Conservation (phyloP, 768 basidiomycete species). For the Rhodotorula paludigena region DNA sequence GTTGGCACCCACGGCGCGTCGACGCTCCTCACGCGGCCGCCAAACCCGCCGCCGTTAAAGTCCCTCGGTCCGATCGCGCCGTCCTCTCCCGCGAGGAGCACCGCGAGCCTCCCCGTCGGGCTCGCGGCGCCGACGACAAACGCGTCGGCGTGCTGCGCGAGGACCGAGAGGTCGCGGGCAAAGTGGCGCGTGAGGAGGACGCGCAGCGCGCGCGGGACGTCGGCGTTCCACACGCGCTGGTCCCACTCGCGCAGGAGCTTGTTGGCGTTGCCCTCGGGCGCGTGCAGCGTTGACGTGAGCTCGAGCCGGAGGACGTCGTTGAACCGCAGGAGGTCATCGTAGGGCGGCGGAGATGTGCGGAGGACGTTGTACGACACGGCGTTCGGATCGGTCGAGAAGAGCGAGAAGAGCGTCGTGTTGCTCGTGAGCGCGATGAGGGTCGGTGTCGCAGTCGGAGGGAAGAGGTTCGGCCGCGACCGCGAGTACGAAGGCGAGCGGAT, state of each 20-base stretch:
- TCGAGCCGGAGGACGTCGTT: conserved; percentile 17
- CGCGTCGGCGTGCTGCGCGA: conserved; percentile 27
- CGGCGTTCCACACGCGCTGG: conserved; percentile 13
- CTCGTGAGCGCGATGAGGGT: conserved; percentile 29
- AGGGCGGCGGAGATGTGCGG: conserved; percentile 2
- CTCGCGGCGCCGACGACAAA: conserved; percentile 30
- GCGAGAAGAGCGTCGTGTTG: conserved; percentile 3
- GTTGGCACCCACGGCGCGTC: conserved; percentile 24
- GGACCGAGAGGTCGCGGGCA: conserved; percentile 22
- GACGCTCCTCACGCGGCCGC: conserved; percentile 27
- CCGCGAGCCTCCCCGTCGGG: conserved; percentile 28
- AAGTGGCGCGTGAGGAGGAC: conserved; percentile 28
- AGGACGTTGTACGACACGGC: background rate
- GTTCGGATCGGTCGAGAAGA: background rate
- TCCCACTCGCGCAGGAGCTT: conserved; percentile 17
- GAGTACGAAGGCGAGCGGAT: conserved; percentile 27
- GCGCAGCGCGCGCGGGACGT: conserved; percentile 16
- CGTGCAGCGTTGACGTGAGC: background rate
- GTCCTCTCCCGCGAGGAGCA: conserved; percentile 25
- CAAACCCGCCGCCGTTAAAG: conserved; percentile 27
- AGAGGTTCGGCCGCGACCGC: conserved; percentile 23
- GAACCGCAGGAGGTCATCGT: conserved; percentile 1
- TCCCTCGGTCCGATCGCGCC: conserved; percentile 35
- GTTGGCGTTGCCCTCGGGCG: background rate
- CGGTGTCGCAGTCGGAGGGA: conserved; percentile 11